Evolutionary conservation across 139 green algal species (phyloP).

Genomic region (Chlorella ohadii): DNA sequence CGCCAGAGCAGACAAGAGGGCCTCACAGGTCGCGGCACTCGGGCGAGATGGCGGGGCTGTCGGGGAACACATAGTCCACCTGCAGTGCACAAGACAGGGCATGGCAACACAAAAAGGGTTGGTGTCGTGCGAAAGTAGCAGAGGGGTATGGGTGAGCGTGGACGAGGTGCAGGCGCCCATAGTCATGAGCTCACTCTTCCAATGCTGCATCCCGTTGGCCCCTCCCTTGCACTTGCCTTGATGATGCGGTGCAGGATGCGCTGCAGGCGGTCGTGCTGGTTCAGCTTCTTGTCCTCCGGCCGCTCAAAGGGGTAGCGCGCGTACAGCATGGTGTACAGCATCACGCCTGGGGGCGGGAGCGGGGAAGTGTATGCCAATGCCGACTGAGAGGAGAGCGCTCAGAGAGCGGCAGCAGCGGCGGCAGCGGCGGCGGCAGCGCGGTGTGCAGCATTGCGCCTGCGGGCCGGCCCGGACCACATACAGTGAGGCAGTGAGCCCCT

Average conservation of each 20-base stretch:
- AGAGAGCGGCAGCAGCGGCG: background rate
- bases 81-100: background rate
- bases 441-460: no score
- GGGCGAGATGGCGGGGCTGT: constrained; percentile 27
- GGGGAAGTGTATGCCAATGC: constrained; percentile 50
- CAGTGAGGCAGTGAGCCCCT: no score
- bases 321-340: constrained; percentile 92
- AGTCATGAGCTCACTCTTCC: no score
- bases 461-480: no score
- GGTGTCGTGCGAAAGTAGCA: no score
- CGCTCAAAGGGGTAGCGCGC: constrained; percentile 68
- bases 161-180: no score
- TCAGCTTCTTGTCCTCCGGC: constrained; percentile 54
- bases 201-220: no score
- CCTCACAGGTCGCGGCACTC: constrained; percentile 53
- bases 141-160: no score
- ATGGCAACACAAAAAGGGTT: no score
- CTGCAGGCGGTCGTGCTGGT: constrained; percentile 40
- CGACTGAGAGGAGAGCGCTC: no score
- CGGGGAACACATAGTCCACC: constrained; percentile 64
- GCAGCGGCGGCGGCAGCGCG: background rate
- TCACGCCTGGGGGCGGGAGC: constrained; percentile 65
- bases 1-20: no score
- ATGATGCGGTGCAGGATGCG: constrained; percentile 63
- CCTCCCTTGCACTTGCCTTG: constrained; percentile 12